A percentile compares a stretch with the other conserved stretches of the same genome.
phyloP scores from a whole-genome alignment of 2,329 filamentous ascomycete genomes.

The Cladosporium sphaerospermum region DNA sequence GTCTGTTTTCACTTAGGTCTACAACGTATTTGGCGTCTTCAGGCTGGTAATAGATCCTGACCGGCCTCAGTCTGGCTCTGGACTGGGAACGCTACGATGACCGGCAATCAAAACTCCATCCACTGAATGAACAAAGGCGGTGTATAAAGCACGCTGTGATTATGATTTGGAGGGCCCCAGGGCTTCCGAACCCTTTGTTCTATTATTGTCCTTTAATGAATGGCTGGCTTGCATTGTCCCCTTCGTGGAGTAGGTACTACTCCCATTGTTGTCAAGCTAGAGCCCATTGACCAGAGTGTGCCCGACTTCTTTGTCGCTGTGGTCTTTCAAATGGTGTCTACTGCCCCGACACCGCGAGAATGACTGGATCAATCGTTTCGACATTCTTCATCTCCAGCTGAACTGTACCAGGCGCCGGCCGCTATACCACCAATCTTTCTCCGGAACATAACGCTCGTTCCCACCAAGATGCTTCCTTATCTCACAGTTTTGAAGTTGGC shows the following conservation, averaged over 20 bases:
- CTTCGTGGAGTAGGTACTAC: neutral
- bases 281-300: no score
- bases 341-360: neutral
- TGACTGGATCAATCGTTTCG: neutral
- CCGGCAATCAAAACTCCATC: no score
- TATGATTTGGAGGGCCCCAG: no score
- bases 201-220: neutral
- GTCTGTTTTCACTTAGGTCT: no score
- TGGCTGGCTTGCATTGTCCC: neutral
- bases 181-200: no score
- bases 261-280: no score
- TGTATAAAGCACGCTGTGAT: no score
- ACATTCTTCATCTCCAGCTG: neutral
- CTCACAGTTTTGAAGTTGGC: neutral
- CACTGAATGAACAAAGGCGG: no score
- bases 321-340: neutral
- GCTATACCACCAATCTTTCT: neutral
- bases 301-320: neutral
- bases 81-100: no score
- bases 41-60: no score
- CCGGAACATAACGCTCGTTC: neutral
- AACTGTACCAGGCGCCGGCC: neutral
- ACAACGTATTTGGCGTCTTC: no score
- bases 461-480: constrained; percentile 4
- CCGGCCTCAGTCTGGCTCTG: no score